Evolutionary conservation across 2,329 filamentous ascomycete genomes (phyloP), one percentile per base, ranked within the genome.

Genomic region (Ceratocystis eucalypticola): DNA sequence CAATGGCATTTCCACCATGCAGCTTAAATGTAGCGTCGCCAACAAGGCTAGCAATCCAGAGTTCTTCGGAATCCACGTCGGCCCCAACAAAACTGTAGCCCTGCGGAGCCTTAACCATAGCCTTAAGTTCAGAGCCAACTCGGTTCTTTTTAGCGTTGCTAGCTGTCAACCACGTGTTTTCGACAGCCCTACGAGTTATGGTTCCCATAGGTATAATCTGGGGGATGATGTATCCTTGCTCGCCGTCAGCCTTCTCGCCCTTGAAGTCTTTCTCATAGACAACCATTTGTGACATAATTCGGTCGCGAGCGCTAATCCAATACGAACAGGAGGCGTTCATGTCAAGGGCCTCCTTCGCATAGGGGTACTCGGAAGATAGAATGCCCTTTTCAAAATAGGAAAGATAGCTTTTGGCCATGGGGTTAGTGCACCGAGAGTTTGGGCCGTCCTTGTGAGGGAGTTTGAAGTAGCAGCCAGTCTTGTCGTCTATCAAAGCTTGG

Each of bases 321-420:
- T 99, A 99, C 0, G 93, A 97, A 74, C 95, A 99, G 0, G 91
- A 96, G 0, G 94, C 91, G 71, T 99, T 99, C 94, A 99, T 99
- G 71, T 97, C 89, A 55, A 99, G 78, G 0, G 95, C 94, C 74
- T 96, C 91, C 73, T 95, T 97, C 0, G 94, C 94, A 72, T 96
- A 93, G 0, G 85, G 74, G 72, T 88, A 97, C 74, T 96, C 88
- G 0, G 93, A 97, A 0, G 90, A 89, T 2, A 99, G 78, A 0
- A 83, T 89, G 0, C 91, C 93, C 45, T 88, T 89, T 72, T 99
- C 94, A 72, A 99, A 97, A 74, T 95, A 96, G 64, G 85, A 75
- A 67, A 96, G 78, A 71, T 97, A 99, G 10, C 88, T 84, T 76
- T 99, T 99, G 6, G 94, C 91, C 74, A 99, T 82, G 0, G 94